Evolutionary conservation across 371 early-diverging fungal species (phyloP), one percentile per base, ranked within the genome.

Genomic region (Apophysomyces variabilis): DNA sequence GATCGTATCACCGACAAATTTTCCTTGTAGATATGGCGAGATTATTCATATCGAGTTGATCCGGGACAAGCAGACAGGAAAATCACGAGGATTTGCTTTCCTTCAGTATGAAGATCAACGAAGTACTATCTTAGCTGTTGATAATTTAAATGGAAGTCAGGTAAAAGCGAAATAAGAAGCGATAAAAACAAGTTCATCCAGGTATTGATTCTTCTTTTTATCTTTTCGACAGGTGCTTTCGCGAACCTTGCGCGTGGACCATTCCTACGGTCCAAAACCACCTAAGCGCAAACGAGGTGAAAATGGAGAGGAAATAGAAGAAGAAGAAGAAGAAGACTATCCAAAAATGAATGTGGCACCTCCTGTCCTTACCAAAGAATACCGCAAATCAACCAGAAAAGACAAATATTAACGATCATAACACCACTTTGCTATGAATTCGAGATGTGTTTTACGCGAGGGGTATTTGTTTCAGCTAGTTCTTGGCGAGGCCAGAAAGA

Each of bases 71-170:
- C 85, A 90, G 38, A 93, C 95, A 4, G 96, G 96, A 41, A 92
- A 92, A 73, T 88, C 92, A 39, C 90, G 89, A 62, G 98, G 97
- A 0, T 96, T 86, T 80, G 91, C 87, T n/a, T 98, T 96, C 74
- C 61, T 97, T n/a, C 92, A 91, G 66, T 97, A 95, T 74, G 92
- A 93, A 69, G 96, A 97, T 85, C 97, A 96, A 70, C 82, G 94
- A 62, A 90, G 91, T 61, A 96, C 97, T 0, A 78, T 95, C 4
- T 82, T 98, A 38, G 96, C 97, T 3, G 98, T 98, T 2, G 98
- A 98, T 74, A 98, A 98, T 77, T 81, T 98, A 61, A 94, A 94
- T 68, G 96, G 96, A 5, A 83, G 85, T 38, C 83, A 89, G 77
- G 89, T 92, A 82, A 64, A 58, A 26, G 32, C 32, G 32, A 26